These are phyloP conservation scores for Daldinia childiae DNA, from an alignment of 495 filamentous ascomycete species.

Conservation along the genomic window DNA sequence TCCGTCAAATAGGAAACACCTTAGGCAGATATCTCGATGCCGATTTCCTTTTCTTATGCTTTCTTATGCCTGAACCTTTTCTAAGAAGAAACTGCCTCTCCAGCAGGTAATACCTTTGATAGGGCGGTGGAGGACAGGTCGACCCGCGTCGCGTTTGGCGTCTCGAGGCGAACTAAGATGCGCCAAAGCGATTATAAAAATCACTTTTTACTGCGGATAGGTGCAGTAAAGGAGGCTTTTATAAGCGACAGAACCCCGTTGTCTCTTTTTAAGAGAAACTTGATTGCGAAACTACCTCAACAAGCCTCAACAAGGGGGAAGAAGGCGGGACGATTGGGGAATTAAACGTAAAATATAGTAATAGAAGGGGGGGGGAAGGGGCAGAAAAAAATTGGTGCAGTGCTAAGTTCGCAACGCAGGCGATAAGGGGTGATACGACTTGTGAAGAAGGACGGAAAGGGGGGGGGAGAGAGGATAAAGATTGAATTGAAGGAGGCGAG, in stretches of 20 bases:
- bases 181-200: neutral
- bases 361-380: constrained; percentile 3
- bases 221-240: constrained; percentile 23
- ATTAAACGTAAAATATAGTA: constrained; percentile 5
- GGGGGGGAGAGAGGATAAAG: constrained; percentile 11
- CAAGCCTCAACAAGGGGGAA: neutral
- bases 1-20: constrained; percentile 39
- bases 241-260: neutral
- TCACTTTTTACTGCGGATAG: constrained; percentile 4
- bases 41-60: constrained; percentile 29
- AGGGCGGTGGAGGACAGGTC: constrained; percentile 3
- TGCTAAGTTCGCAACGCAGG: constrained; percentile 11
- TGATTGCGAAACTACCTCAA: constrained; percentile 12
- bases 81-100: constrained; percentile 7
- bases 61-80: neutral
- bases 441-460: constrained; percentile 19
- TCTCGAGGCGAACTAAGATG: neutral
- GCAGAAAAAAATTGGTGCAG: neutral
- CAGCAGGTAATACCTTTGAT: constrained; percentile 4
- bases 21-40: constrained; percentile 22
- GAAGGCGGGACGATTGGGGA: constrained; percentile 5
- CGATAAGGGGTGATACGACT: constrained; percentile 9
- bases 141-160: constrained; percentile 5
- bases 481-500: constrained; percentile 19
- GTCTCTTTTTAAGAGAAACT: constrained; percentile 7